Evolutionary conservation across 2,329 filamentous ascomycete genomes (phyloP).

Genomic region (Colletotrichum sp.): DNA sequence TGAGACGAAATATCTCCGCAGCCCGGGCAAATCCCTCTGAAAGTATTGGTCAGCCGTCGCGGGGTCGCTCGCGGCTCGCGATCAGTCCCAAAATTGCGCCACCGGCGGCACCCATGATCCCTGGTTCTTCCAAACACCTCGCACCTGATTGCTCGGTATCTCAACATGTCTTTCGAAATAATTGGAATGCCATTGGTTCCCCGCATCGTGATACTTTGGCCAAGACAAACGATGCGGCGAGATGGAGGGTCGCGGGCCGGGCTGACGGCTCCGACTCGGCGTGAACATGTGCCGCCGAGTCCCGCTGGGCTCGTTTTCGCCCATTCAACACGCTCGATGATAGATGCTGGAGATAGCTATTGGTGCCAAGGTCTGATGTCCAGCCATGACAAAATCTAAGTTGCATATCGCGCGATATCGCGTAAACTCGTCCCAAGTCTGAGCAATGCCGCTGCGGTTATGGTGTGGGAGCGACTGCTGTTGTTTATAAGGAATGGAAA

Average conservation of each 20-base stretch:
- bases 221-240: background rate
- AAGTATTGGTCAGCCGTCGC: background rate
- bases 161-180: background rate
- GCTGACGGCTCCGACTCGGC: constrained; percentile 8
- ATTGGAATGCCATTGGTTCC: background rate
- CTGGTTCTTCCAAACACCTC: background rate
- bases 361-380: background rate
- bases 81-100: constrained; percentile 18
- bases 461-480: background rate
- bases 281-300: background rate
- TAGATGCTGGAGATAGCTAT: background rate
- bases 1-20: background rate
- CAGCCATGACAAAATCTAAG: background rate
- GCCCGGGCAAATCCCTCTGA: background rate
- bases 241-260: background rate
- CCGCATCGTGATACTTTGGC: background rate
- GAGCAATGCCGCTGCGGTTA: background rate
- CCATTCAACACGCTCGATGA: background rate
- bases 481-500: background rate
- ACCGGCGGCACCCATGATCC: background rate
- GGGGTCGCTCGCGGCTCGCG: background rate
- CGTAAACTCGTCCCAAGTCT: background rate
- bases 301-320: background rate
- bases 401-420: constrained; percentile 6
- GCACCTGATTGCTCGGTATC: background rate